Evolutionary conservation across 1,139 yeast genomes (phyloP).

Genomic region (Tardiomyces blankii): DNA sequence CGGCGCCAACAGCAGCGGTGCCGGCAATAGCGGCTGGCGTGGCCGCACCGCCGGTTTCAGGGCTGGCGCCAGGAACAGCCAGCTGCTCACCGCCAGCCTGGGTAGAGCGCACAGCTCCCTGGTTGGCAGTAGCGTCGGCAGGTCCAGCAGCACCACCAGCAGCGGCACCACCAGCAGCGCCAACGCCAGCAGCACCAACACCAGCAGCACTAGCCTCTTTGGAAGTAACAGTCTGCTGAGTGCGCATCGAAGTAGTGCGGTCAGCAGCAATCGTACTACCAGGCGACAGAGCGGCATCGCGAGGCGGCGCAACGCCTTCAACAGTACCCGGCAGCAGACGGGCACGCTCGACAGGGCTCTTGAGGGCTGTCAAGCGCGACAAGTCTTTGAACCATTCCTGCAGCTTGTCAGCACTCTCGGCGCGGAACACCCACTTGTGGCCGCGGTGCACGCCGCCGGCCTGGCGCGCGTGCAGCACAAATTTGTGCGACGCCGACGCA

Average conservation of each 20-base stretch:
- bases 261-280: constrained; percentile 6
- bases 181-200: constrained; percentile 4
- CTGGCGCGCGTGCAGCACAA: constrained; percentile 66
- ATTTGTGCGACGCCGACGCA: constrained; percentile 59
- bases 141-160: constrained; percentile 16
- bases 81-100: too few relatives aligned
- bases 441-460: constrained; percentile 49
- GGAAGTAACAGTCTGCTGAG: constrained; percentile 3
- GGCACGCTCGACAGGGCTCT: constrained; percentile 27
- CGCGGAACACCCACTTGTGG: constrained; percentile 89
- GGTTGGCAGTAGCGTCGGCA: constrained; percentile 11
- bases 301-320: constrained; percentile 9
- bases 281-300: background rate
- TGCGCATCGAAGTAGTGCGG: background rate
- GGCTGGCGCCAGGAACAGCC: constrained; percentile 1
- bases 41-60: constrained; percentile 4
- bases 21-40: constrained; percentile 1
- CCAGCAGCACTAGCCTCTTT: constrained; percentile 9
- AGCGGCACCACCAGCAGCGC: constrained; percentile 9
- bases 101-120: too few relatives aligned
- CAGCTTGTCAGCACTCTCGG: constrained; percentile 69
- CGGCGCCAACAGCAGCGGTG: background rate
- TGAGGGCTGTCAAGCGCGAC: constrained; percentile 47
- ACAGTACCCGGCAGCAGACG: background rate
- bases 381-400: constrained; percentile 78